A percentile compares a stretch with the other conserved stretches of the same genome.
These are phyloP conservation scores for Quercus berberidifolia DNA, from an alignment of 306 rosid genomes.

Conservation along the genomic window DNA sequence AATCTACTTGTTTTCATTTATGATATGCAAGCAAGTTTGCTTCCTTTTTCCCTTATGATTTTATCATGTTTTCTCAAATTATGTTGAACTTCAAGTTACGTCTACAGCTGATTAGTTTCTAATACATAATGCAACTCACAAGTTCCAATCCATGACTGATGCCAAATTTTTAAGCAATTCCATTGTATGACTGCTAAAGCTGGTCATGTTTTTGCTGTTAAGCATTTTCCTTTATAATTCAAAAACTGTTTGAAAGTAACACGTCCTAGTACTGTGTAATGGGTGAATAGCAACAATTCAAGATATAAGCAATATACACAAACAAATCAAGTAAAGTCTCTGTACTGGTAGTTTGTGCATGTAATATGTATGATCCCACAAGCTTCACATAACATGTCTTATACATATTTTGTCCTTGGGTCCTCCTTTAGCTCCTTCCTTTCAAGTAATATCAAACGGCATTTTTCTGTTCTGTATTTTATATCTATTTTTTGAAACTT, in stretches of 20 bases:
- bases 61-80: not conserved
- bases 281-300: too few species aligned
- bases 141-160: not conserved
- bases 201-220: not conserved
- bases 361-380: not conserved
- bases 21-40: not conserved
- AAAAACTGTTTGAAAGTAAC: too few species aligned
- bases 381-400: not conserved
- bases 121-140: not conserved
- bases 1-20: not conserved
- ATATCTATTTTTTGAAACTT: not conserved
- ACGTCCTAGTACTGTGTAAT: too few species aligned
- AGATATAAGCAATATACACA: too few species aligned
- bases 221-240: too few species aligned
- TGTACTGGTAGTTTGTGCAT: not conserved
- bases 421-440: not conserved
- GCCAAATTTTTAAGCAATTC: not conserved
- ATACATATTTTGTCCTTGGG: not conserved
- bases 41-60: not conserved
- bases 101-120: not conserved
- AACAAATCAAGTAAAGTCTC: not conserved
- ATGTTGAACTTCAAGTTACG: not conserved
- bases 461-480: too few species aligned
- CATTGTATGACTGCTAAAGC: not conserved
- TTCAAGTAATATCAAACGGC: not conserved